Percentiles rank a stretch among this genome's conserved stretches.
Evolutionary conservation across 768 basidiomycete genomes (phyloP).

Genomic region (Lactarius pseudohatsudake): DNA sequence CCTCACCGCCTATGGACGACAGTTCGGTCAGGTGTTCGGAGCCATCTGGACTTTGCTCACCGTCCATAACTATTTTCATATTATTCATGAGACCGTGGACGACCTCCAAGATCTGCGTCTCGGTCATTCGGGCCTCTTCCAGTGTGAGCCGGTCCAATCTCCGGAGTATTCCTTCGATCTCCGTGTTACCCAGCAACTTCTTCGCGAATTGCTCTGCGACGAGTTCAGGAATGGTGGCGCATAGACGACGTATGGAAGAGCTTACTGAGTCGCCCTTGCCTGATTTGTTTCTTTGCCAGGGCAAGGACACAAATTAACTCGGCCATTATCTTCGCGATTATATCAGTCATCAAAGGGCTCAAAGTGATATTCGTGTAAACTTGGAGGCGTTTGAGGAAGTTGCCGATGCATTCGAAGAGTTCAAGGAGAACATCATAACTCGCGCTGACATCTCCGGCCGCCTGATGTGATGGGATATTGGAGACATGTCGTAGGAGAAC

Average conservation of each 20-base stretch:
- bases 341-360: neutral
- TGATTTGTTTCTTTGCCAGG: neutral
- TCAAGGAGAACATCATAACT: neutral
- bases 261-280: neutral
- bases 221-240: neutral
- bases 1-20: neutral
- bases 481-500: fast-evolving
- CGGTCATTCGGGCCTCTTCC: neutral
- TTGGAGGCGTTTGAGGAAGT: neutral
- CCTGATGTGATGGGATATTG: too few relatives aligned
- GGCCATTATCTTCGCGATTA: neutral
- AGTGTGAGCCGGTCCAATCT: neutral
- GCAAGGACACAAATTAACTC: neutral
- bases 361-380: neutral
- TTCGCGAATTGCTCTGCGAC: neutral
- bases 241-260: neutral
- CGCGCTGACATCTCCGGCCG: too few relatives aligned
- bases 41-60: neutral
- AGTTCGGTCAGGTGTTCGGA: neutral
- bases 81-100: neutral
- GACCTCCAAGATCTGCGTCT: neutral
- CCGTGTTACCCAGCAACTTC: neutral
- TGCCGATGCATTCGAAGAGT: constrained; percentile 1
- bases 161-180: neutral
- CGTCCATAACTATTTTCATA: neutral